phyloP scores from a whole-genome alignment of 2,329 filamentous ascomycete genomes.

The Aspergillus quadricinctus region DNA sequence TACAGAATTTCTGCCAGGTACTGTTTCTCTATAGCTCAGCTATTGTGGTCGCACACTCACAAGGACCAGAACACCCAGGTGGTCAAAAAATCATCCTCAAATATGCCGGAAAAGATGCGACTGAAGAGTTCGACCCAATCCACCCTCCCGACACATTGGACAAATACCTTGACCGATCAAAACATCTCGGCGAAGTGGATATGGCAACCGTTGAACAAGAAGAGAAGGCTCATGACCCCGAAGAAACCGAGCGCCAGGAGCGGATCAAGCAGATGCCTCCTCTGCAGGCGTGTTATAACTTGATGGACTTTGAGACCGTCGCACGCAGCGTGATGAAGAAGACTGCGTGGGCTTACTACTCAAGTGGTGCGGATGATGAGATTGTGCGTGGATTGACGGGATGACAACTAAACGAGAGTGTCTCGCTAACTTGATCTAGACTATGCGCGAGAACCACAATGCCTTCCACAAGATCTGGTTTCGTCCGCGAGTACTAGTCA shows the following conservation, averaged over 20 bases:
- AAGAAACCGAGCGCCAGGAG: conserved; percentile 70
- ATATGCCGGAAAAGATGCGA: conserved; percentile 92
- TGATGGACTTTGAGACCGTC: conserved; percentile 94
- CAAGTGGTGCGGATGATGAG: conserved; percentile 84
- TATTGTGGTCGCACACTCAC: background rate
- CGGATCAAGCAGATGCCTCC: conserved; percentile 71
- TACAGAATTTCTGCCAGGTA: conserved; percentile 78
- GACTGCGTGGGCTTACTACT: conserved; percentile 96
- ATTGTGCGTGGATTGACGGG: conserved; percentile 53
- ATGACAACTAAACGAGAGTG: background rate
- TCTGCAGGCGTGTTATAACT: conserved; percentile 84
- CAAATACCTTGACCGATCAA: conserved; percentile 74
- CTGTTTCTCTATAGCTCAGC: background rate
- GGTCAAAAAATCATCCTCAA: conserved; percentile 92
- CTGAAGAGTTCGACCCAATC: conserved; percentile 86
- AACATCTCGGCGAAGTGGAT: conserved; percentile 85
- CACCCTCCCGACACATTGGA: conserved; percentile 81
- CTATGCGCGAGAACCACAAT: conserved; percentile 88
- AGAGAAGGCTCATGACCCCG: conserved; percentile 63
- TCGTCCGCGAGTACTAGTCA: conserved; percentile 78
- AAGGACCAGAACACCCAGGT: conserved; percentile 69
- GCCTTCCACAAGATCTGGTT: conserved; percentile 99
- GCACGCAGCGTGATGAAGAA: conserved; percentile 91
- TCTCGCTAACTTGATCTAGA: conserved; percentile 49
- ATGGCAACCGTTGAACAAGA: conserved; percentile 72